phyloP scores from a whole-genome alignment of 140 eudicot genomes.

The Stevia rebaudiana region DNA sequence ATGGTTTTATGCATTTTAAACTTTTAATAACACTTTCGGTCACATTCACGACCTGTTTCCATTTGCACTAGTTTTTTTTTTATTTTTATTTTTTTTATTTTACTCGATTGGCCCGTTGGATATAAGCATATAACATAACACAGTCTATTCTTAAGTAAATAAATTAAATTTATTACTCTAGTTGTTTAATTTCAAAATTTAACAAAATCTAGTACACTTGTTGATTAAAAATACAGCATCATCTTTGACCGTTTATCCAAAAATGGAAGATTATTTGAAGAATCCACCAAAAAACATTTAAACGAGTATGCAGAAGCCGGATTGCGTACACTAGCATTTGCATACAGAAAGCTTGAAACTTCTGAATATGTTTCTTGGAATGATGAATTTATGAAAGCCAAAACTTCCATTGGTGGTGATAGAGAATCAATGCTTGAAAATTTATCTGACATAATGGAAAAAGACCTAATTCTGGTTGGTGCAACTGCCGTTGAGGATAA shows the following conservation, averaged over 20 bases:
- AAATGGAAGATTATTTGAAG: conserved; percentile 64
- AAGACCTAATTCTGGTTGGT: conserved; percentile 78
- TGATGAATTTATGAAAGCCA: conserved; percentile 73
- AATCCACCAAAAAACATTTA: conserved; percentile 65
- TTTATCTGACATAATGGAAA: conserved; percentile 73
- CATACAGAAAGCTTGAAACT: conserved; percentile 65
- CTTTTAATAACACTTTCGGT: not conserved
- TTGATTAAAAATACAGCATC: conserved; percentile 42
- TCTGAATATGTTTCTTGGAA: conserved; percentile 72
- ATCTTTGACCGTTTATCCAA: conserved; percentile 79
- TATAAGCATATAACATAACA: not conserved
- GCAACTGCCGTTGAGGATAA: conserved; percentile 98
- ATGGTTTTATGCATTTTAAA: not conserved
- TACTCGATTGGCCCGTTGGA: not conserved
- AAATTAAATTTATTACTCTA: not conserved
- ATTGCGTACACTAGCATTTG: conserved; percentile 81
- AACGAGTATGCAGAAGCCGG: conserved; percentile 88
- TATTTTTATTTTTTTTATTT: not conserved
- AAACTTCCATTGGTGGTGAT: conserved; percentile 70
- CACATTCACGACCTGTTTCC: not conserved
- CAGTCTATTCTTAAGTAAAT: not conserved
- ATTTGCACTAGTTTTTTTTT: not conserved
- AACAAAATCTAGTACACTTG: not conserved
- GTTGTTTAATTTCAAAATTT: not conserved
- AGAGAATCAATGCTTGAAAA: conserved; percentile 75